Evolutionary conservation across 2,329 filamentous ascomycete species (phyloP), one percentile per base, ranked within the genome.

Genomic region (Epichloe brachyelytri): DNA sequence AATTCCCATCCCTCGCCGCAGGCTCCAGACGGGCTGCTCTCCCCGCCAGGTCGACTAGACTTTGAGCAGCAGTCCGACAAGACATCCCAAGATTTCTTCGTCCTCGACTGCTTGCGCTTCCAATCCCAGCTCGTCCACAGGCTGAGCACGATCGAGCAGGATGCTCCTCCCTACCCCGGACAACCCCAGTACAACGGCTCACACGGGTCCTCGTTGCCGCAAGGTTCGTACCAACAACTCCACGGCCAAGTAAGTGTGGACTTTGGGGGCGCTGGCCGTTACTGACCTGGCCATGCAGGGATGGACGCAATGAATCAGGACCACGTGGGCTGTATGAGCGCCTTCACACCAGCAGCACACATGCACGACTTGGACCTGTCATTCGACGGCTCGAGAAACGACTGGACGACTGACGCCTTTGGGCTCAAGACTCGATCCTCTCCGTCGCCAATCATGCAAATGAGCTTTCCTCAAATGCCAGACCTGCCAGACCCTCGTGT

Each of bases 71-170:
- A 40, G 7, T 30, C 44, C 7, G 51, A 49, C 36, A 56, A 54
- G 14, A 43, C 54, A 3, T 53, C 56, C 7, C 55, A 58, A 4
- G 55, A 59, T 15, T 60, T 60, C 47, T 60, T 60, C 47, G 55
- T 60, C 14, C 50, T 60, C 39, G 57, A 63, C 51, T 62, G 57
- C 41, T 44, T 62, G 15, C 56, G 53, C 11, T 58, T 62, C 43
- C 61, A 63, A 51, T 49, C 55, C 4, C 60, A 61, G 44, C 39
- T 62, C 11, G 39, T 60, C 14, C 52, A 58, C 19, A 56, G 58
- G 17, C 53, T 60, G 14, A 59, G 58, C 45, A 55, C 45, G 10
- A 46, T 56, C 0, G 56, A 57, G 40, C 55, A 55, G 5, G 56
- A 60, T 4, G 19, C 51, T 6, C 12, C 51, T n/a, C 51, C 20